Base-by-base conservation (phyloP, 2,329 filamentous ascomycete genomes). In the Zymoseptoria brevis region DNA sequence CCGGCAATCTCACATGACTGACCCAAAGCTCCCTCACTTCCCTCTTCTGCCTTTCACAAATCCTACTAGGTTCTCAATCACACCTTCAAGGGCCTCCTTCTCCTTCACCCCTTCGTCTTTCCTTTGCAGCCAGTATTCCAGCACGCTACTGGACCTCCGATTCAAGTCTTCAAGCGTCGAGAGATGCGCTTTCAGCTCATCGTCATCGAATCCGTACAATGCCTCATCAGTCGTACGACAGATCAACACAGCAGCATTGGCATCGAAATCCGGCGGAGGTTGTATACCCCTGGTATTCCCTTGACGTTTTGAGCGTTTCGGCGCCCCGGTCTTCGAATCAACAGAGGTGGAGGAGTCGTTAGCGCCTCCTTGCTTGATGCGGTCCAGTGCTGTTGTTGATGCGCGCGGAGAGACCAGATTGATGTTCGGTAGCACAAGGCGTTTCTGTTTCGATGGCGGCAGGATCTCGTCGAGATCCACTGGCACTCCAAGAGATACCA, bases 391-490 rank as follows among this genome's bases (percentile, higher is more conserved):
- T 49, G 57, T 60, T 4, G 64, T 67, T 13, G 73, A 56, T 67
- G 72, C 59, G 19, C 67, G 64, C 2, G 77, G 74, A 4, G 73
- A 72, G 0, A 50, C 78, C 35, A 73, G 62, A 61, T 73, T 68
- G 65, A 94, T 86, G 5, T 92, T 96, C 0, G 94, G 94, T 1
- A 99, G 82, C 4, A 99, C 83, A 19, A 99, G 86, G 73, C 97
- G 97, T 81, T 97, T 97, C 74, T 99, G 94, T 75, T 97, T 97
- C 11, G 90, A 96, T 0, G 93, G 92, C 0, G 94, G 94, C 7
- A 99, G 83, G 57, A 99, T 97, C 77, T 99, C 94, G 74, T 99
- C 94, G 0, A 99, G 81, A 69, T 99, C 94, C 51, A 99, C 90
- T 1, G 94, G 94, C 0, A 99, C 94, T 19, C 94, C 94, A 0